phyloP scores from a whole-genome alignment of 257 asterid genomes.

The Capsicum pubescens region DNA sequence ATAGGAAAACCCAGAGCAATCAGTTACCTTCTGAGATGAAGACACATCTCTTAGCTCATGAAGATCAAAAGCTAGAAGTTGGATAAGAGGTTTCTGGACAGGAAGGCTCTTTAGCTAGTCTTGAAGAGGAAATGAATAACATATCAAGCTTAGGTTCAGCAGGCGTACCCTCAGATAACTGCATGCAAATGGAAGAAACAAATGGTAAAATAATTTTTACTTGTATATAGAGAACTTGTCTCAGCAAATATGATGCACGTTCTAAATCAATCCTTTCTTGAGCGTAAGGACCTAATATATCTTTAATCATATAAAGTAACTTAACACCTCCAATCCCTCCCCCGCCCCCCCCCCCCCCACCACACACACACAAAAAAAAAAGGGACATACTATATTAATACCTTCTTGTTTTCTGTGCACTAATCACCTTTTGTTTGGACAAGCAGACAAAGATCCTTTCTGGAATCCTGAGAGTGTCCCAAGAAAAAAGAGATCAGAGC shows the following conservation, averaged over 20 bases:
- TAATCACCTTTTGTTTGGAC: constrained; percentile 31
- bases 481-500: constrained; percentile 50
- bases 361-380: neutral
- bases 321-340: neutral
- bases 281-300: neutral
- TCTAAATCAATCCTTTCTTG: neutral
- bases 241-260: neutral
- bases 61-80: neutral
- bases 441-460: neutral
- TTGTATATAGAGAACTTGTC: neutral
- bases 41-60: neutral
- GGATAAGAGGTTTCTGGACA: constrained; percentile 18
- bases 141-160: constrained; percentile 27
- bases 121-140: constrained; percentile 13
- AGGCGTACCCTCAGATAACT: constrained; percentile 20
- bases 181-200: constrained; percentile 28
- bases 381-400: neutral
- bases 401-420: neutral
- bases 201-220: constrained; percentile 16
- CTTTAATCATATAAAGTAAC: neutral
- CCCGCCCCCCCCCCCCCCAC: neutral
- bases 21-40: constrained; percentile 12
- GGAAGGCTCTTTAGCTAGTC: constrained; percentile 17
- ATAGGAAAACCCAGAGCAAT: neutral
- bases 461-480: constrained; percentile 38